A percentile compares a stretch with the other conserved stretches of the same genome.
phyloP scores from a whole-genome alignment of 371 early-diverging fungal species.

The Actinomucor elegans region DNA sequence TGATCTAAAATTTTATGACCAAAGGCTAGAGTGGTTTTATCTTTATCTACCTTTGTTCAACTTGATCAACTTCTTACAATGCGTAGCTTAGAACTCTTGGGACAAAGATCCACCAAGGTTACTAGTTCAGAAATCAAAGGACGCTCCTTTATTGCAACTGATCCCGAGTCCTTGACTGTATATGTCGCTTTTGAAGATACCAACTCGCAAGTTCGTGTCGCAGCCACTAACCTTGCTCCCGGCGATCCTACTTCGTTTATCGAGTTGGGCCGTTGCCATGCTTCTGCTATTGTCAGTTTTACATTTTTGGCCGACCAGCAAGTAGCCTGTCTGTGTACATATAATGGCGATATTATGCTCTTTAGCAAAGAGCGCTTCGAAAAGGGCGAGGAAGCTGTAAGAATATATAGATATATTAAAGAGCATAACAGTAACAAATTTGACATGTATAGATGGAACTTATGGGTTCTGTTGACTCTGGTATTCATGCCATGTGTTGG shows the following conservation, averaged over 20 bases:
- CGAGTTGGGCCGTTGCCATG: slow-evolving; percentile 19
- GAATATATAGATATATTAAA: neutral
- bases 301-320: slow-evolving; percentile 66
- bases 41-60: neutral
- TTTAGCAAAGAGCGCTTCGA: slow-evolving; percentile 56
- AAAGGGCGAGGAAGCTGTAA: slow-evolving; percentile 49
- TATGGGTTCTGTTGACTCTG: slow-evolving; percentile 81
- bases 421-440: neutral
- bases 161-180: slow-evolving; percentile 51
- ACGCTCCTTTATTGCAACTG: slow-evolving; percentile 45
- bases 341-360: slow-evolving; percentile 72
- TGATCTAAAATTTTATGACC: too few relatives aligned
- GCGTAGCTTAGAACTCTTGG: slow-evolving; percentile 46
- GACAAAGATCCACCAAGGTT: slow-evolving; percentile 29
- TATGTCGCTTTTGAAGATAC: slow-evolving; percentile 51
- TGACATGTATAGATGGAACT: slow-evolving; percentile 47
- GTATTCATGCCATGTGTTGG: slow-evolving; percentile 82
- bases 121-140: slow-evolving; percentile 24
- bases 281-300: slow-evolving; percentile 46
- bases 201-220: slow-evolving; percentile 25
- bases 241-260: slow-evolving; percentile 30
- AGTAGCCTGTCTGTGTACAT: slow-evolving; percentile 63
- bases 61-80: slow-evolving; percentile 14
- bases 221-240: slow-evolving; percentile 25
- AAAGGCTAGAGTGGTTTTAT: too few relatives aligned